Evolutionary conservation across 148 eudicot genomes (phyloP).

Genomic region (Rhododendron vialii): DNA sequence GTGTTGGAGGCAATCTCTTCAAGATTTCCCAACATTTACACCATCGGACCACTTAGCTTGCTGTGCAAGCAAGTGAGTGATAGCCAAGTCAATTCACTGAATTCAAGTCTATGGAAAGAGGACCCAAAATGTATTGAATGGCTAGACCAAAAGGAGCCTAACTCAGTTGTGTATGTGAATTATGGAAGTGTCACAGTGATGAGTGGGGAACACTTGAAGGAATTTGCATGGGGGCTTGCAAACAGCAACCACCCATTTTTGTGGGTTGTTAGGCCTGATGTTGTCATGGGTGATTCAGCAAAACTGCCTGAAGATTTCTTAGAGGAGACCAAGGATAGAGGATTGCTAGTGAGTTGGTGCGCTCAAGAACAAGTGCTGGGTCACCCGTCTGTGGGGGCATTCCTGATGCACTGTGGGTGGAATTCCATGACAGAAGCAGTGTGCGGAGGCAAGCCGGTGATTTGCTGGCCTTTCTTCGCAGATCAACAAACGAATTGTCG

Average conservation of each 20-base stretch:
- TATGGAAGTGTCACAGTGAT: conserved; percentile 1
- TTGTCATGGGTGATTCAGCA: conserved; percentile 5
- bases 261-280: conserved; percentile 4
- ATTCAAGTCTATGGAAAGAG: conserved; percentile 8
- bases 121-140: neutral
- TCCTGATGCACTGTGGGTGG: conserved; percentile 5
- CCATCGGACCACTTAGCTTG: neutral
- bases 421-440: neutral
- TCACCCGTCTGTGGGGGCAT: neutral
- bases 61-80: neutral
- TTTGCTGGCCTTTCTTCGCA: conserved; percentile 8
- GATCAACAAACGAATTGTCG: conserved; percentile 9
- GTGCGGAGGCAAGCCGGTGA: neutral
- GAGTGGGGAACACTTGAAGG: neutral
- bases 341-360: conserved; percentile 4
- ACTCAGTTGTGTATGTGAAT: conserved; percentile 1
- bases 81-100: neutral
- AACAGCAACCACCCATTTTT: neutral
- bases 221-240: conserved; percentile 8
- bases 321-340: neutral
- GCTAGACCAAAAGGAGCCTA: neutral
- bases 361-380: neutral
- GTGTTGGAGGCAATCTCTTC: neutral
- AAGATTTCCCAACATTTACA: neutral
- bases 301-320: neutral